Conservation (phyloP, 2,329 filamentous ascomycete genomes). For the Xylariaceae sp. region DNA sequence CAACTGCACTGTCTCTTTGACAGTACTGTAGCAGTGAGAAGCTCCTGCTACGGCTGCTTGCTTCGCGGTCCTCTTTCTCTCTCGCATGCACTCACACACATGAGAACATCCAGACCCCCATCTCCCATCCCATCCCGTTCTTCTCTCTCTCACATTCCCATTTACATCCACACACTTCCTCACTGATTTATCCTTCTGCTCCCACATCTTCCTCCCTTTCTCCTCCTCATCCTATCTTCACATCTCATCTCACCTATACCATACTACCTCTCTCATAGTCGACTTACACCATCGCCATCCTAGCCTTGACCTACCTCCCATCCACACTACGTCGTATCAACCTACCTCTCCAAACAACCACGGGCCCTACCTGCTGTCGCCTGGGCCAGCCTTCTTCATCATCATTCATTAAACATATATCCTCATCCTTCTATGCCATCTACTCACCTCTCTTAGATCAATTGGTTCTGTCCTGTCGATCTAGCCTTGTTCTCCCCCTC, state of each 20-base stretch:
- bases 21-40: no score
- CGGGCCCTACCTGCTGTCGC: constrained; percentile 2
- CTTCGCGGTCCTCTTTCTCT: no score
- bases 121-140: constrained; percentile 21
- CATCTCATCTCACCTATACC: background rate
- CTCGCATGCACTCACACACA: background rate
- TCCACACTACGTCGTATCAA: constrained; percentile 3
- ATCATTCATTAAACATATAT: constrained; percentile 4
- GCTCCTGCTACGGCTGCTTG: constrained; percentile 22
- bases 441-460: constrained; percentile 24
- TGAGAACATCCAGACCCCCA: no score
- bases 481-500: constrained; percentile 8
- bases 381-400: constrained; percentile 5
- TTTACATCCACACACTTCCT: constrained; percentile 24
- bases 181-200: constrained; percentile 19
- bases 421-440: constrained; percentile 12
- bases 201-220: constrained; percentile 13
- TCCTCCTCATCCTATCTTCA: constrained; percentile 11
- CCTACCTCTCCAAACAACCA: constrained; percentile 3
- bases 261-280: constrained; percentile 4
- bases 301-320: constrained; percentile 3
- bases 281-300: constrained; percentile 9
- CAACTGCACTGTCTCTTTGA: no score
- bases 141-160: constrained; percentile 22
- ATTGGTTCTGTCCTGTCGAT: constrained; percentile 16